phyloP scores from a whole-genome alignment of 768 basidiomycete species.

The Neoboletus subvelutipes region DNA sequence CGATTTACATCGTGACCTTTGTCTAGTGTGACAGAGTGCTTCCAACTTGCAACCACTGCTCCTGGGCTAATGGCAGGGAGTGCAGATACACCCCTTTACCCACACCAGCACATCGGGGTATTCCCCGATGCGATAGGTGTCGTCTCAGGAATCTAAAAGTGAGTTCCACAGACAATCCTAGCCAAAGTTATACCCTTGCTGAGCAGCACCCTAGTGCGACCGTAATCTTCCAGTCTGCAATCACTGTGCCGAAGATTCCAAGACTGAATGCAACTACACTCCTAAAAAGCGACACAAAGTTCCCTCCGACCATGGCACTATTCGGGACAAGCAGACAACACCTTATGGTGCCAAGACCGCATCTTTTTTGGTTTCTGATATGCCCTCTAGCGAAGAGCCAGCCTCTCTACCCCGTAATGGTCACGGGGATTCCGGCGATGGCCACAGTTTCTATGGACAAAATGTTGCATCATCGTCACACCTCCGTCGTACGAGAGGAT shows the following conservation, averaged over 20 bases:
- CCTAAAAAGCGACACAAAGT: constrained; percentile 67
- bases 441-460: constrained; percentile 48
- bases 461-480: constrained; percentile 42
- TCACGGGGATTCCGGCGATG: constrained; percentile 29
- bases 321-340: constrained; percentile 37
- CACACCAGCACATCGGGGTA: constrained; percentile 73
- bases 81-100: constrained; percentile 74
- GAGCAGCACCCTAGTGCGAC: constrained; percentile 51
- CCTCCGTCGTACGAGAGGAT: constrained; percentile 23
- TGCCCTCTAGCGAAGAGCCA: constrained; percentile 34
- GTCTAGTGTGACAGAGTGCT: constrained; percentile 67
- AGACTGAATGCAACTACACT: constrained; percentile 67
- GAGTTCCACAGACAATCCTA: constrained; percentile 15
- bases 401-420: constrained; percentile 13
- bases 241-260: constrained; percentile 53
- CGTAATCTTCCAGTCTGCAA: constrained; percentile 71
- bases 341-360: constrained; percentile 49
- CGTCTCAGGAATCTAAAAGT: constrained; percentile 68
- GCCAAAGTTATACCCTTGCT: neutral
- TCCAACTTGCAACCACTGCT: constrained; percentile 71
- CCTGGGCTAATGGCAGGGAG: constrained; percentile 60
- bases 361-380: constrained; percentile 47
- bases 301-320: constrained; percentile 40
- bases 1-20: constrained; percentile 13
- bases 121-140: constrained; percentile 72